Base-by-base conservation (phyloP, 2,329 filamentous ascomycete species). In the Alternaria arbusti region DNA sequence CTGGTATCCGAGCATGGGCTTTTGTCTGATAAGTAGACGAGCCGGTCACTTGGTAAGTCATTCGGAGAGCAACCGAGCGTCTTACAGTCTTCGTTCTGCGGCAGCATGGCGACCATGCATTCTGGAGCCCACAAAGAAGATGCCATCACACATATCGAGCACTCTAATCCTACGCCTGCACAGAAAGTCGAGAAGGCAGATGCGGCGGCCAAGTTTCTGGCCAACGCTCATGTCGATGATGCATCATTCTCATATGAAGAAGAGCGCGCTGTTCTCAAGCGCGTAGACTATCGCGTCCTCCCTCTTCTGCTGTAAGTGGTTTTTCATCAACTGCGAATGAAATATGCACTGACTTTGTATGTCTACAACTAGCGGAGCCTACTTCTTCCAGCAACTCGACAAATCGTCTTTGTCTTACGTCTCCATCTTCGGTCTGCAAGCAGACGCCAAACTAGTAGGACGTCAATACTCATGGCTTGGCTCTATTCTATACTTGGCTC, bases 361-460 rank as follows among this genome's bases (percentile, higher is more conserved):
- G 36, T 40, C 36, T 17, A 40, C 36, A 9, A 40, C 1, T 17
- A 40, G 36, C 11, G 82, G 83, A n/a, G 86, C 86, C 6, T 89
- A 89, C 75, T 88, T 87, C 75, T 85, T 88, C 66, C 86, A 88
- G 67, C 84, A 87, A 64, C 82, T 87, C 10, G 85, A 87, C 74
- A 87, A 87, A 71, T 71, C 61, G 22, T 67, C 61, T 4, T 58
- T 78, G 0, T 80, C 78, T 22, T 84, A 84, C 57, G 82, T 84
- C 10, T 83, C 82, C 60, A 83, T 86, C 66, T 86, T 85, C 64
- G 85, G 84, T 4, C 74, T 87, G 32, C 77, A 80, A 22, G 76
- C 82, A 32, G 84, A 86, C 62, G 83, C 84, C 0, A 69, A 84
- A 30, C 79, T 86, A 8, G 75, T 80, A n/a, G 84, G 81, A 17